phyloP scores from a whole-genome alignment of 1,284 basidiomycete species.

The Naganishia sp. region DNA sequence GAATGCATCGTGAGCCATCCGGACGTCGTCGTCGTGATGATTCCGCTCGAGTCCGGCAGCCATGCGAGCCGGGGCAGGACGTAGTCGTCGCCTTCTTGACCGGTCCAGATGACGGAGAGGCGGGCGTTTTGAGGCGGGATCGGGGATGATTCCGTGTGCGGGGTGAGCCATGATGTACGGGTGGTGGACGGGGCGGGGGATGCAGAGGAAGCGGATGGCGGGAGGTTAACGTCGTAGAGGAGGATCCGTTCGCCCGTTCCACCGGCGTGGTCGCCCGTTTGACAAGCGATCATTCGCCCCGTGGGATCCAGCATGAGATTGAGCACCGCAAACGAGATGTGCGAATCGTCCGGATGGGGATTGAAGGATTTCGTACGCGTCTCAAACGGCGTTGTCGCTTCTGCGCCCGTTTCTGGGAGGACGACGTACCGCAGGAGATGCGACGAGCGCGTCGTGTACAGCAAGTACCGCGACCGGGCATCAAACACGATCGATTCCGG shows the following conservation, averaged over 20 bases:
- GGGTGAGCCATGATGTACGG: background rate
- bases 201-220: background rate
- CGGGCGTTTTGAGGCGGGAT: slow-evolving; percentile 35
- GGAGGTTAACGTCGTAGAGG: slow-evolving; percentile 43
- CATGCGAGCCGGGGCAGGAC: slow-evolving; percentile 53
- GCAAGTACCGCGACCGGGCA: slow-evolving; percentile 39
- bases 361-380: slow-evolving; percentile 48
- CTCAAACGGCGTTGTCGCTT: slow-evolving; percentile 33
- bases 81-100: slow-evolving; percentile 47
- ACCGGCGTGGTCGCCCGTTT: slow-evolving; percentile 53
- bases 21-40: slow-evolving; percentile 47
- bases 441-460: slow-evolving; percentile 47
- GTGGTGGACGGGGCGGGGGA: background rate
- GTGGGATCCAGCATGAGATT: slow-evolving; percentile 56
- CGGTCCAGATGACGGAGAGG: slow-evolving; percentile 49
- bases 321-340: slow-evolving; percentile 63
- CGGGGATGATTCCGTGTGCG: slow-evolving; percentile 1
- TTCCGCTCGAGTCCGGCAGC: slow-evolving; percentile 48
- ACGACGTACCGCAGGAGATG: slow-evolving; percentile 44
- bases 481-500: slow-evolving; percentile 52
- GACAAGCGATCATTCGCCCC: slow-evolving; percentile 48
- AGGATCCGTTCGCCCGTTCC: slow-evolving; percentile 45
- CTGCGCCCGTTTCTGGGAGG: slow-evolving; percentile 27
- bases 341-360: slow-evolving; percentile 49
- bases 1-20: slow-evolving; percentile 48